phyloP scores from a whole-genome alignment of 2,329 filamentous ascomycete species.

The Beauveria asiatica region DNA sequence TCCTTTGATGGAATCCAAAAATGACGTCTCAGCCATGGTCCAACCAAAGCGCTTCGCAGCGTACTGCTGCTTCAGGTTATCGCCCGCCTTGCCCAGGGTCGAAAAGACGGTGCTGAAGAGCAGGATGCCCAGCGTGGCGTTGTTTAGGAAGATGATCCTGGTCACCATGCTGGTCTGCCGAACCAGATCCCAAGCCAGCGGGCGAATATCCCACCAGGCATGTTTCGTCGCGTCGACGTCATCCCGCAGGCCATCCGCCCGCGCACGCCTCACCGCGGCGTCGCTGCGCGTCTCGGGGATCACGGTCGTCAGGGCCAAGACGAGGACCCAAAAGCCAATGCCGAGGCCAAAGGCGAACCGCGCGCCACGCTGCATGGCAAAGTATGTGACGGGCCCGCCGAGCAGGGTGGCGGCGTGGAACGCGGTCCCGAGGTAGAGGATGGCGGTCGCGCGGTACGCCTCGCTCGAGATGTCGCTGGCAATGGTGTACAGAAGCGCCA shows the following conservation, averaged over 20 bases:
- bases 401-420: conserved; percentile 12
- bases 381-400: conserved; percentile 13
- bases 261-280: background rate
- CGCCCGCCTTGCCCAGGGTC: background rate
- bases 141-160: background rate
- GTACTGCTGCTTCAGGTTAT: conserved; percentile 3
- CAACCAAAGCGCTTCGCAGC: conserved; percentile 10
- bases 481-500: conserved; percentile 16
- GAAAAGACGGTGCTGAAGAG: conserved; percentile 4
- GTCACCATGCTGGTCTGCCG: background rate
- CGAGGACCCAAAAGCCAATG: conserved; percentile 7
- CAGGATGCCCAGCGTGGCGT: background rate
- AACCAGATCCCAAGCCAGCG: background rate
- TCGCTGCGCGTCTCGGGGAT: conserved; percentile 13
- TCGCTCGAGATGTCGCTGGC: conserved; percentile 11
- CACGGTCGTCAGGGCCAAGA: conserved; percentile 7
- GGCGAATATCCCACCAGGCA: conserved; percentile 1
- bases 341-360: conserved; percentile 11
- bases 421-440: conserved; percentile 14
- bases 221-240: background rate
- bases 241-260: background rate
- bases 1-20: background rate
- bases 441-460: conserved; percentile 12
- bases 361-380: conserved; percentile 12
- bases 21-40: conserved; percentile 1